Evolutionary conservation across 1,284 basidiomycete species (phyloP).

Genomic region (Malassezia brasiliensis): DNA sequence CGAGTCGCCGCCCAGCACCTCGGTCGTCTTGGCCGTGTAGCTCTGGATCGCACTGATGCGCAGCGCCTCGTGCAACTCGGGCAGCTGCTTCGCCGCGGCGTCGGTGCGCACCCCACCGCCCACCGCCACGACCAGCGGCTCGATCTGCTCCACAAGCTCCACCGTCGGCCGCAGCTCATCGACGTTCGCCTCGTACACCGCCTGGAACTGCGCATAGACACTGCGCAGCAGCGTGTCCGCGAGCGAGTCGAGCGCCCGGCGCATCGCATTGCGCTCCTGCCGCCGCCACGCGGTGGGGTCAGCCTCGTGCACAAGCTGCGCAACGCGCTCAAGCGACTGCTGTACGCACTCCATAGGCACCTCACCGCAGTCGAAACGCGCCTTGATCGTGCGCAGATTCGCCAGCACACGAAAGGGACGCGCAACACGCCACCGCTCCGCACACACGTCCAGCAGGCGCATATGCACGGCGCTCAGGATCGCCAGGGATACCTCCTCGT

Average conservation of each 20-base stretch:
- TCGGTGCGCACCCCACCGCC: background rate
- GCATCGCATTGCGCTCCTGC: constrained; percentile 60
- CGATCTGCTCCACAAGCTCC: constrained; percentile 42
- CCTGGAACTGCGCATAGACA: constrained; percentile 74
- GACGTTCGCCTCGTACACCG: constrained; percentile 41
- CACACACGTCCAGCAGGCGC: constrained; percentile 76
- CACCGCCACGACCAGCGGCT: constrained; percentile 27
- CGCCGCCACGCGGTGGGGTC: constrained; percentile 60
- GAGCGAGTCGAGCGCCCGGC: constrained; percentile 48
- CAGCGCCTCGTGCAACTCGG: constrained; percentile 52
- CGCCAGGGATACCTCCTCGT: constrained; percentile 87
- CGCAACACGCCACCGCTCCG: constrained; percentile 76
- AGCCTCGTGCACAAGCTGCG: constrained; percentile 61
- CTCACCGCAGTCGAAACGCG: constrained; percentile 77
- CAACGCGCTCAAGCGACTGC: constrained; percentile 69
- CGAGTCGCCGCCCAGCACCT: constrained; percentile 55
- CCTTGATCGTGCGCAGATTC: constrained; percentile 76
- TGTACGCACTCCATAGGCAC: constrained; percentile 82
- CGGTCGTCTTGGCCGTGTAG: constrained; percentile 57
- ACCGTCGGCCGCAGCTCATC: constrained; percentile 33
- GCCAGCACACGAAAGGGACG: constrained; percentile 67
- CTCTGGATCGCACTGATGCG: constrained; percentile 60
- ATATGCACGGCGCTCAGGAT: constrained; percentile 76
- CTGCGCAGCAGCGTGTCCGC: constrained; percentile 77
- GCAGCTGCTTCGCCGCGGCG: background rate